Conservation (phyloP, 139 green algal genomes). For the Tetradesmus lagerheimii region DNA sequence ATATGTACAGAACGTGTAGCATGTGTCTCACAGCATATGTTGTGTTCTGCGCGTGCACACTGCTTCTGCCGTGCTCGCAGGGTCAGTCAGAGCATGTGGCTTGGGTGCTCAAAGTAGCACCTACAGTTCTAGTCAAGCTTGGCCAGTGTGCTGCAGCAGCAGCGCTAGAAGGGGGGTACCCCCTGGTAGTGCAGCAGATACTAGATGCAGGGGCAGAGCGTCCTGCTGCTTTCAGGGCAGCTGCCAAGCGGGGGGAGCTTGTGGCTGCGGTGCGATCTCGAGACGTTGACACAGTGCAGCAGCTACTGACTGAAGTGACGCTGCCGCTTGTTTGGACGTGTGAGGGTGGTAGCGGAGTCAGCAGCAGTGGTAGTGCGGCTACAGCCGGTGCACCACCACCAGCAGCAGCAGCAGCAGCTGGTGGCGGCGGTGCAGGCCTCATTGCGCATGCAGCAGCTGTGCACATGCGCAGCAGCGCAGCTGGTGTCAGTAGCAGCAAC, state of each 20-base stretch:
- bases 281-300: not conserved
- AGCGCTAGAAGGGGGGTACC: constrained; percentile 22
- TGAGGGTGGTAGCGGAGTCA: not conserved
- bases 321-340: constrained; percentile 22
- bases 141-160: constrained; percentile 27
- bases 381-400: no score
- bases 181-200: not conserved
- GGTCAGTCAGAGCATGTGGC: constrained; percentile 3
- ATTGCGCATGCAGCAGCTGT: not conserved
- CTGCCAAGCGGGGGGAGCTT: constrained; percentile 28
- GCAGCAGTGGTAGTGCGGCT: not conserved
- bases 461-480: not conserved
- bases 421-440: not conserved
- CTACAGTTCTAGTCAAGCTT: constrained; percentile 32
- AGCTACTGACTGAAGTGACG: not conserved
- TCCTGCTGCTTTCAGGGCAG: constrained; percentile 26
- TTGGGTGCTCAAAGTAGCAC: constrained; percentile 21
- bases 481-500: not conserved
- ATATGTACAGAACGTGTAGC: no score
- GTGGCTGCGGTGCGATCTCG: not conserved
- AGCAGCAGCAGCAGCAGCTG: constrained; percentile 38
- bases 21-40: no score
- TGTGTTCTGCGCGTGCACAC: not conserved
- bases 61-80: not conserved
- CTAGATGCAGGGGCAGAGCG: constrained; percentile 25